Conservation (phyloP, 169 alveolate genomes). For the Cryptosporidium ryanae region DNA sequence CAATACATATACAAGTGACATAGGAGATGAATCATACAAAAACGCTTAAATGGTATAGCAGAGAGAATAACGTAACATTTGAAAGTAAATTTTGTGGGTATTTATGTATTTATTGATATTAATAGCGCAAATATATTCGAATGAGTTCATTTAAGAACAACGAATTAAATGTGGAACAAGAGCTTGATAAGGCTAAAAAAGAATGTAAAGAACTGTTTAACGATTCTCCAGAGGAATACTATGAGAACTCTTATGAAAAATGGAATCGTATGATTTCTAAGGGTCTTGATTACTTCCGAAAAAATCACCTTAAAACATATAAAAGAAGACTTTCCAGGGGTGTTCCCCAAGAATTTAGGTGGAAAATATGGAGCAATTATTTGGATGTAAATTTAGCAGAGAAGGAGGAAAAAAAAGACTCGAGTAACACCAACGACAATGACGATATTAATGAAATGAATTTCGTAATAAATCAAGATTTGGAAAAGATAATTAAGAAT, state of each 20-base stretch:
- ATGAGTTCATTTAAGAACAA: constrained; percentile 33
- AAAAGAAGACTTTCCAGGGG: constrained; percentile 80
- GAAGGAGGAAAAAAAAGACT: too few species aligned
- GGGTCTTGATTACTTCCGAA: constrained; percentile 77
- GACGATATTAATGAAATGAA: too few species aligned
- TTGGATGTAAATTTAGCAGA: constrained; percentile 17
- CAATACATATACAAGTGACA: too few species aligned
- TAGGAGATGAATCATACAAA: too few species aligned
- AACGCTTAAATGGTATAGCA: too few species aligned
- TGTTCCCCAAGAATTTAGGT: constrained; percentile 80
- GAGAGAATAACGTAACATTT: too few species aligned
- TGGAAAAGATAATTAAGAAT: neutral
- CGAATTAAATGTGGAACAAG: neutral
- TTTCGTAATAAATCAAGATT: neutral
- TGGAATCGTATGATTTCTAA: constrained; percentile 79
- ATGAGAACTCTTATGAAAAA: constrained; percentile 53
- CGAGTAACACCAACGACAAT: too few species aligned
- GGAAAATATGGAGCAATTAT: constrained; percentile 77
- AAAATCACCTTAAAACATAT: constrained; percentile 76
- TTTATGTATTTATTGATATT: neutral
- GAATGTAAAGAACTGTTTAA: constrained; percentile 61
- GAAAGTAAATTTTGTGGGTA: too few species aligned
- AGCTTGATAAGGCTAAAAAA: constrained; percentile 39
- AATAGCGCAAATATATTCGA: neutral
- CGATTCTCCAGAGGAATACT: constrained; percentile 37